Evolutionary conservation across 2,329 filamentous ascomycete species (phyloP).

Genomic region (Seiridium unicorne): DNA sequence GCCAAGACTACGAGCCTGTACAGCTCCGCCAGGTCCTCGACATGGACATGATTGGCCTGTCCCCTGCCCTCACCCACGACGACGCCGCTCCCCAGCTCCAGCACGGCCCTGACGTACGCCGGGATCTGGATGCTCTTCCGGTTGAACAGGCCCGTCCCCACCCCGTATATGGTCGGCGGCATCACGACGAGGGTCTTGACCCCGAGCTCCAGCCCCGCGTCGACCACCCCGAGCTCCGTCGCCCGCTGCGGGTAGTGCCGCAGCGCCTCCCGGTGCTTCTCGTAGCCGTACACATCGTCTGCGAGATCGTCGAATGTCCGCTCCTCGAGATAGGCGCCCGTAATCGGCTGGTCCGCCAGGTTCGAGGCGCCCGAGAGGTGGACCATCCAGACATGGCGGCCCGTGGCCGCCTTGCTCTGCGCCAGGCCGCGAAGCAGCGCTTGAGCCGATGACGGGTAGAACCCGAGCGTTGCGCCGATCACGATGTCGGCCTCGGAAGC

Average conservation of each 20-base stretch:
- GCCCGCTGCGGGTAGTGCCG: conserved; percentile 41
- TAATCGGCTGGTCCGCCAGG: conserved; percentile 39
- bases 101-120: conserved; percentile 7
- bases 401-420: conserved; percentile 26
- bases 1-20: conserved; percentile 36
- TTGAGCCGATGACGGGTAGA: conserved; percentile 32
- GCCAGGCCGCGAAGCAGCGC: conserved; percentile 42
- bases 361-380: conserved; percentile 36
- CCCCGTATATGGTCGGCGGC: conserved; percentile 45
- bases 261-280: conserved; percentile 32
- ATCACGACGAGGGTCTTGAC: conserved; percentile 39
- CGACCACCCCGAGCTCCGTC: conserved; percentile 40
- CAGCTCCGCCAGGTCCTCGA: conserved; percentile 39
- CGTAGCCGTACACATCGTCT: conserved; percentile 41
- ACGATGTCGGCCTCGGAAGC: conserved; percentile 30
- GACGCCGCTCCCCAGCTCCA: conserved; percentile 24
- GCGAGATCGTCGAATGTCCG: conserved; percentile 36
- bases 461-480: conserved; percentile 40
- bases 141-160: conserved; percentile 40
- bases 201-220: conserved; percentile 32
- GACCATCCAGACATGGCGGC: conserved; percentile 27
- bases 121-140: conserved; percentile 36
- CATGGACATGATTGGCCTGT: conserved; percentile 42
- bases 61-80: conserved; percentile 32
- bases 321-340: conserved; percentile 11